Base-by-base conservation (phyloP, 1,284 basidiomycete genomes). In the Naganishia albida region DNA sequence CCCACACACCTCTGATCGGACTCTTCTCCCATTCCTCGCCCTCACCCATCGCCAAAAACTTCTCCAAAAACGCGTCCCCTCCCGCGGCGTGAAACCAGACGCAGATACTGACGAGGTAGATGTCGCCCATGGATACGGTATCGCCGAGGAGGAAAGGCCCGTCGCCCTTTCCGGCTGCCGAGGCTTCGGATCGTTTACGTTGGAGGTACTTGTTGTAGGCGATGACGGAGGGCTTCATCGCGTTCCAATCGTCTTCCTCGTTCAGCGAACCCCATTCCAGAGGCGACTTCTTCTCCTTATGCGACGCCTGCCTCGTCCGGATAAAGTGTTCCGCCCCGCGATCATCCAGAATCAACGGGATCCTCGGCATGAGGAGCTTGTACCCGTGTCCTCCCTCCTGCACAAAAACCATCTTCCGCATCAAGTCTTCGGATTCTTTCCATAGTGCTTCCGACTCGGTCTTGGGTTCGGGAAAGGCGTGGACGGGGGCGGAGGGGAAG, bases 251-350 rank as follows among this genome's bases (percentile, higher is more conserved):
- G 23, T 68, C 55, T 26, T 66, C 62, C 6, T 48, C 26, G 42
- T 67, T 28, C 15, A 20, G 38, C 23, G 63, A 50, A 25, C 55
- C 56, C 55, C 56, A 67, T 23, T 62, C 28, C 0, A 42, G 20
- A 25, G 56, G 52, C 2, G 55, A 49, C n/a, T 42, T 44, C 1
- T 55, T 44, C 15, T 62, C 20, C 1, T 38, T 49, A 38, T 55
- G 55, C 6, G 20, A 13, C 0, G n/a, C 43, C 39, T 48, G 44
- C 10, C 69, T 42, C 16, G 70, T 71, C 1, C 65, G 62, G 15
- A 63, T 46, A 55, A 71, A 71, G 63, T 66, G 66, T 23, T 62
- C 70, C 3, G 40, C 25, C 2, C 68, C 70, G 0, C 67, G 57
- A n/a, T 63, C 56, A 28, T 69, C 70, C 15, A 71, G 63, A 26